These are phyloP conservation scores for Leccinellum albellum DNA, from an alignment of 768 basidiomycete species.

Conservation along the genomic window DNA sequence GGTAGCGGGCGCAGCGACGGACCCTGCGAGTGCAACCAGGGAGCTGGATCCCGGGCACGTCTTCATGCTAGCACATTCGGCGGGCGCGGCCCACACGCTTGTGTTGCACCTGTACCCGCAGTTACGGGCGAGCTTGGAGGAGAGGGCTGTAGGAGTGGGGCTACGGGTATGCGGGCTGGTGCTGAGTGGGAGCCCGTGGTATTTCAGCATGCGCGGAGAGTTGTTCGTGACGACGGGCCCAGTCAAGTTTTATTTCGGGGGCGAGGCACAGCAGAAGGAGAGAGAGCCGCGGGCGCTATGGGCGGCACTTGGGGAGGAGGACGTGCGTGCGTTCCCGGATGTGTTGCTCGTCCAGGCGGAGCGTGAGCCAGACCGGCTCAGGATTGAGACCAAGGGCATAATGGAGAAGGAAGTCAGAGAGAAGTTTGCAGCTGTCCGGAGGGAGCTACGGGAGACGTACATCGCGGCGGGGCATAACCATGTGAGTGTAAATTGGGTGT, in stretches of 20 bases:
- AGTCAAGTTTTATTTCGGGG: conserved; percentile 32
- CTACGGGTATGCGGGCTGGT: conserved; percentile 41
- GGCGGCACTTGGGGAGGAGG: conserved; percentile 32
- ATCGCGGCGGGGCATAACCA: conserved; percentile 58
- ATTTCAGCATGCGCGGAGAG: conserved; percentile 29
- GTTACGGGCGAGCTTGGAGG: conserved; percentile 32
- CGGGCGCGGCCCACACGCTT: conserved; percentile 50
- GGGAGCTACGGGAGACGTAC: conserved; percentile 26
- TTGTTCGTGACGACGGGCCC: conserved; percentile 25
- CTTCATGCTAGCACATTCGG: conserved; percentile 59
- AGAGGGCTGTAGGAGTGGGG: conserved; percentile 16
- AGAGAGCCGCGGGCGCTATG: conserved; percentile 43
- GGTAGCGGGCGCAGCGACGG: conserved; percentile 12
- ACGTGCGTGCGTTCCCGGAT: conserved; percentile 41
- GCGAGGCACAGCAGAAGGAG: conserved; percentile 39
- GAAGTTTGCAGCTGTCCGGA: conserved; percentile 27
- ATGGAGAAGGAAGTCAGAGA: conserved; percentile 40
- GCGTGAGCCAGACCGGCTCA: conserved; percentile 48
- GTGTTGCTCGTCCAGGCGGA: conserved; percentile 50
- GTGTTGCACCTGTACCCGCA: conserved; percentile 39
- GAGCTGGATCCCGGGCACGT: conserved; percentile 38
- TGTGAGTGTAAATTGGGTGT: conserved; percentile 48
- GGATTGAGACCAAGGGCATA: conserved; percentile 29
- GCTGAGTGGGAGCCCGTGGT: conserved; percentile 45
- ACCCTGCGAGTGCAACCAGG: not conserved